These are phyloP conservation scores for Hygrophorus russula DNA, from an alignment of 768 basidiomycete species.

Conservation along the genomic window DNA sequence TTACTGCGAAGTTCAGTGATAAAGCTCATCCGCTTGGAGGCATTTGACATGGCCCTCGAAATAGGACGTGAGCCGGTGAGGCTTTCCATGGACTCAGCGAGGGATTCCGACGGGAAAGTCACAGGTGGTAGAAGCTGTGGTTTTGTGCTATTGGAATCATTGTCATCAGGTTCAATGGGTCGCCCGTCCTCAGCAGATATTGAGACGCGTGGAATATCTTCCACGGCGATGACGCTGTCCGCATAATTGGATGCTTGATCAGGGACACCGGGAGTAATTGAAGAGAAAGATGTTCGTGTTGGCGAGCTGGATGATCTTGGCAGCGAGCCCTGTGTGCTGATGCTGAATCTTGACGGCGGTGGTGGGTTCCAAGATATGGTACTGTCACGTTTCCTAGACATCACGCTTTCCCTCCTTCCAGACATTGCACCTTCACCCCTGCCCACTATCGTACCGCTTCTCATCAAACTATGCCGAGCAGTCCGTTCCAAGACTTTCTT, in stretches of 20 bases:
- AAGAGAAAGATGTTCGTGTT: constrained; percentile 35
- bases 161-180: constrained; percentile 47
- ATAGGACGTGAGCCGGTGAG: constrained; percentile 29
- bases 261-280: constrained; percentile 24
- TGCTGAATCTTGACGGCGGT: constrained; percentile 48
- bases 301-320: constrained; percentile 31
- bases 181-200: constrained; percentile 65
- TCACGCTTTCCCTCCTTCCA: constrained; percentile 4
- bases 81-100: constrained; percentile 68
- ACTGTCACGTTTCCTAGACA: constrained; percentile 33
- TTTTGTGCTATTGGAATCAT: constrained; percentile 18
- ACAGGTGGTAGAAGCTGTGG: constrained; percentile 70
- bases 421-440: constrained; percentile 12
- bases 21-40: constrained; percentile 64
- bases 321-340: constrained; percentile 44
- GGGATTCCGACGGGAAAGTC: constrained; percentile 63
- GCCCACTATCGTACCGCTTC: constrained; percentile 19
- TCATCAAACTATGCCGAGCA: constrained; percentile 82
- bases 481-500: constrained; percentile 85
- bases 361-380: constrained; percentile 36
- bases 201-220: constrained; percentile 62
- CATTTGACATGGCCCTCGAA: constrained; percentile 35
- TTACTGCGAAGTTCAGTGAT: constrained; percentile 75
- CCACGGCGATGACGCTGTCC: constrained; percentile 14
- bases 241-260: constrained; percentile 23